Evolutionary conservation across 1,139 yeast genomes (phyloP).

Genomic region (Hanseniaspora gamundiae): DNA sequence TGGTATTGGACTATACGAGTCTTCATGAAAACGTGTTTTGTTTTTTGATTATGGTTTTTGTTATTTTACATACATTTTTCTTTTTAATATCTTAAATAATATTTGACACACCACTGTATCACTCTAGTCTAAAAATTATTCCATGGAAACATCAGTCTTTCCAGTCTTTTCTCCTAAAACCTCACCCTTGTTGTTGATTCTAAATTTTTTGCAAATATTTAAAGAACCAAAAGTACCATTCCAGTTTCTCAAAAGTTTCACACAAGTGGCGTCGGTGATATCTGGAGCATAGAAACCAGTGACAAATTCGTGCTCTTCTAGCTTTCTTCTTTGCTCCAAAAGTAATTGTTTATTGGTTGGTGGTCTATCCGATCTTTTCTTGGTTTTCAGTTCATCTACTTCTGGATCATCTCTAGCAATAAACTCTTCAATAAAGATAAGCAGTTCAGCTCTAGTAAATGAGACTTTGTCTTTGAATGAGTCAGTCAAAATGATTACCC

Average conservation of each 20-base stretch:
- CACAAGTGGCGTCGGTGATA: conserved; percentile 42
- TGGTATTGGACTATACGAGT: too few relatives aligned
- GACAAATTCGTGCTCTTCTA: conserved; percentile 47
- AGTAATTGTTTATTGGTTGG: conserved; percentile 55
- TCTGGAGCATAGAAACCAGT: conserved; percentile 73
- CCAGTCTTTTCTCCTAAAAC: conserved; percentile 2
- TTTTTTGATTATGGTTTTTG: too few relatives aligned
- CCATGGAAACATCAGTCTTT: conserved; percentile 12
- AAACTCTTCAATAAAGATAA: conserved; percentile 48
- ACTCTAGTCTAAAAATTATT: background rate
- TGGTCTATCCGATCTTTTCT: conserved; percentile 83
- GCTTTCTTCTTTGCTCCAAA: conserved; percentile 48
- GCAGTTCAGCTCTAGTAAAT: conserved; percentile 47
- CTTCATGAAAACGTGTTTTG: too few relatives aligned
- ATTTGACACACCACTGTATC: too few relatives aligned
- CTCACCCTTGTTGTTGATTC: conserved; percentile 4
- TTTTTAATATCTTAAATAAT: too few relatives aligned
- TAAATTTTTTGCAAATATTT: conserved; percentile 4
- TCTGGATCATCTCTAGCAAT: conserved; percentile 66
- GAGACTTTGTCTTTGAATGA: conserved; percentile 29
- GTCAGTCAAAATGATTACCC: conserved; percentile 43
- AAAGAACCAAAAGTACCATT: conserved; percentile 26
- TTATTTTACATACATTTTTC: too few relatives aligned
- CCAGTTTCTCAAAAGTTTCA: conserved; percentile 8
- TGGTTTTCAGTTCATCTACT: conserved; percentile 40